phyloP scores from a whole-genome alignment of 2,329 filamentous ascomycete species.

The Bipolaris sorokiniana region DNA sequence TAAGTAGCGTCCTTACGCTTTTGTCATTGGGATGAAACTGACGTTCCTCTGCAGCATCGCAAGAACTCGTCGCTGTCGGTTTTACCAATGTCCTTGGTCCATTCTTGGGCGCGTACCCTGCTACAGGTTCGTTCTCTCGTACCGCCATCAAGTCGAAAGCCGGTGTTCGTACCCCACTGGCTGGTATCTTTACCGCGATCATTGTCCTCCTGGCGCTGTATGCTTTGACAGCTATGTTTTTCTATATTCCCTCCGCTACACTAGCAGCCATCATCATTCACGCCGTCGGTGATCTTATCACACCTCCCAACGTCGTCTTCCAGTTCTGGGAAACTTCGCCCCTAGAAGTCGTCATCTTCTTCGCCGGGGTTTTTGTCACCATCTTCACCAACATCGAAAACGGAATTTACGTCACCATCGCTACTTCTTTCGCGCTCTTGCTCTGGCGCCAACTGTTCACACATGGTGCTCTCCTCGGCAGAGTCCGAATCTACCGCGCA shows the following conservation, averaged over 20 bases:
- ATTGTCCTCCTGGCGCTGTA: slow-evolving; percentile 92
- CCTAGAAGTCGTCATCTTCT: slow-evolving; percentile 89
- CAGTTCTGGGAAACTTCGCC: slow-evolving; percentile 96
- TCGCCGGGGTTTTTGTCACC: slow-evolving; percentile 87
- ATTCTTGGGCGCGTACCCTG: slow-evolving; percentile 88
- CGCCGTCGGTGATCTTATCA: slow-evolving; percentile 90
- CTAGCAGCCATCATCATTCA: slow-evolving; percentile 93
- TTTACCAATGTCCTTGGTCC: slow-evolving; percentile 86
- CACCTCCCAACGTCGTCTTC: slow-evolving; percentile 87
- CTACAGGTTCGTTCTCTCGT: slow-evolving; percentile 93
- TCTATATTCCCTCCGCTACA: slow-evolving; percentile 83
- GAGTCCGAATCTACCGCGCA: slow-evolving; percentile 82
- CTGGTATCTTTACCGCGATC: slow-evolving; percentile 83
- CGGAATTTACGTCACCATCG: slow-evolving; percentile 88
- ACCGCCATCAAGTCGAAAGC: slow-evolving; percentile 98
- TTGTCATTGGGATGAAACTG: background rate
- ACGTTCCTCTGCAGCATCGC: slow-evolving; percentile 62
- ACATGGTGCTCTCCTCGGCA: slow-evolving; percentile 76
- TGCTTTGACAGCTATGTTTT: slow-evolving; percentile 85
- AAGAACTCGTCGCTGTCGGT: slow-evolving; percentile 94
- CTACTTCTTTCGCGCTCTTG: slow-evolving; percentile 75
- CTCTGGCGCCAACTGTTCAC: slow-evolving; percentile 85
- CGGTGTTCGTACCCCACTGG: slow-evolving; percentile 88
- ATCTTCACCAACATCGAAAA: slow-evolving; percentile 88
- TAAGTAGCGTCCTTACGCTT: background rate